phyloP scores from a whole-genome alignment of 148 eudicot species.

The Chenopodium album region DNA sequence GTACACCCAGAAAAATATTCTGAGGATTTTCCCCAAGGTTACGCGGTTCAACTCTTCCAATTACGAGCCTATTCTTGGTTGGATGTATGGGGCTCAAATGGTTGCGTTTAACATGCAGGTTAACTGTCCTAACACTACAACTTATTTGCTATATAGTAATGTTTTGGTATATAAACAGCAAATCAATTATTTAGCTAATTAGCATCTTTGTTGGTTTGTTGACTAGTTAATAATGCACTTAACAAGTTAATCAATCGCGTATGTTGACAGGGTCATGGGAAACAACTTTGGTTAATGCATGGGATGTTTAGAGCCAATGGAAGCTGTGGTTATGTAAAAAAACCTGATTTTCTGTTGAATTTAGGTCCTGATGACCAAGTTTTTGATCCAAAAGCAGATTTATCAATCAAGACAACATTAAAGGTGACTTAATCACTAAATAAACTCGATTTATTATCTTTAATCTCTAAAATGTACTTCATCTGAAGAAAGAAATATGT shows the following conservation, averaged over 20 bases:
- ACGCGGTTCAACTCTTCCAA: constrained; percentile 76
- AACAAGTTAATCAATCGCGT: neutral
- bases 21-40: constrained; percentile 80
- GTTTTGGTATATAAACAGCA: no score
- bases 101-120: constrained; percentile 99
- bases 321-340: constrained; percentile 77
- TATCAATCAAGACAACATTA: constrained; percentile 53
- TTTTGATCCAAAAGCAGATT: constrained; percentile 60
- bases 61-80: constrained; percentile 73
- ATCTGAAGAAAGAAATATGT: neutral
- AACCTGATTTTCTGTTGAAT: constrained; percentile 56
- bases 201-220: neutral
- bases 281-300: constrained; percentile 83
- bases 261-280: constrained; percentile 67
- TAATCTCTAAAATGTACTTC: neutral
- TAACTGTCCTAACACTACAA: neutral
- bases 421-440: constrained; percentile 39
- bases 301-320: constrained; percentile 84
- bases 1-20: constrained; percentile 78
- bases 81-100: constrained; percentile 99
- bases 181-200: no score
- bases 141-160: no score
- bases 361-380: constrained; percentile 43
- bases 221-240: neutral
- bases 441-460: neutral